These are phyloP conservation scores for Wickerhamomyces silvicola DNA, from an alignment of 805 yeast species.

Conservation along the genomic window DNA sequence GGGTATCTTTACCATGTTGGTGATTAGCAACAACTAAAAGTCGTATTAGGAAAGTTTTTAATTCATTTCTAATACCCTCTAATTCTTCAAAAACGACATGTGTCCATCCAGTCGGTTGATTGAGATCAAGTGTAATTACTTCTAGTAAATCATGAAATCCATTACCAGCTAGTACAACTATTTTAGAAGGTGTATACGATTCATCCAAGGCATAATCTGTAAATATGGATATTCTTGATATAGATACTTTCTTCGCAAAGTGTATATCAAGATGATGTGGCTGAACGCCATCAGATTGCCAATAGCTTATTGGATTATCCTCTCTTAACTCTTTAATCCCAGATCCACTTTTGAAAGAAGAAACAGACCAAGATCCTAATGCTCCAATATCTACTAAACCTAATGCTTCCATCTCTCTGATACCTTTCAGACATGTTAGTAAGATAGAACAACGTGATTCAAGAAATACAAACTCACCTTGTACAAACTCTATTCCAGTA, in stretches of 20 bases:
- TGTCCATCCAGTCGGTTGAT: slow-evolving; percentile 75
- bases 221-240: slow-evolving; percentile 65
- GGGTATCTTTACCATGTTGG: slow-evolving; percentile 95
- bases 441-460: neutral
- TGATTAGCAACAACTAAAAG: slow-evolving; percentile 68
- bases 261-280: slow-evolving; percentile 81
- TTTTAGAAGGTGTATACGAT: slow-evolving; percentile 81
- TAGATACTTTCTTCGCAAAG: slow-evolving; percentile 68
- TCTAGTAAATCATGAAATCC: slow-evolving; percentile 73
- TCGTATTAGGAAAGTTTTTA: slow-evolving; percentile 63
- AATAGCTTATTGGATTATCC: slow-evolving; percentile 63
- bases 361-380: slow-evolving; percentile 78
- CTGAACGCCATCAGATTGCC: slow-evolving; percentile 94
- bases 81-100: slow-evolving; percentile 43
- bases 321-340: slow-evolving; percentile 70
- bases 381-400: slow-evolving; percentile 73
- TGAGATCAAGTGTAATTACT: slow-evolving; percentile 52
- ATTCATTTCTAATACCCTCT: slow-evolving; percentile 35
- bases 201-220: slow-evolving; percentile 73
- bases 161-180: slow-evolving; percentile 63
- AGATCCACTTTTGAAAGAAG: slow-evolving; percentile 66
- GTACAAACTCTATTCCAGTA: slow-evolving; percentile 8
- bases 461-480: slow-evolving; percentile 9
- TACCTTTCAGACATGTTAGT: slow-evolving; percentile 27
- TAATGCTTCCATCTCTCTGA: slow-evolving; percentile 46